Evolutionary conservation across 148 eudicot genomes (phyloP).

Genomic region (Limonium bicolor): DNA sequence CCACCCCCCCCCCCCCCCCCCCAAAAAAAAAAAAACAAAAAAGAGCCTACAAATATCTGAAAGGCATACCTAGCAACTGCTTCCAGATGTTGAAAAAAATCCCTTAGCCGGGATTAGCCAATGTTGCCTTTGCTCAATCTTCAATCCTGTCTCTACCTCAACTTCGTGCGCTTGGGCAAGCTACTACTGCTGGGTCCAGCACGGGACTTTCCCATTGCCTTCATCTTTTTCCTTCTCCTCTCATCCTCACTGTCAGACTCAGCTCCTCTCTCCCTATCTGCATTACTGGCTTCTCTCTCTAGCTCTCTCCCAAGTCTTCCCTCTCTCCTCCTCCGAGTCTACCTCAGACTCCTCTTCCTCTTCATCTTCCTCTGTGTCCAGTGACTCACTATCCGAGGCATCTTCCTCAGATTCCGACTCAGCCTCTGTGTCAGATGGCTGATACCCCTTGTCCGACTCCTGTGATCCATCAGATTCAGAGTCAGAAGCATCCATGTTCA

Average conservation of each 20-base stretch:
- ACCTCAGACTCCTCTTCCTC: conserved; percentile 65
- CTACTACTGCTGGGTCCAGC: conserved; percentile 32
- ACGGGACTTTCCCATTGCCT: conserved; percentile 54
- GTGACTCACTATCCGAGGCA: conserved; percentile 68
- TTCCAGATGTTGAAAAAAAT: too few species aligned
- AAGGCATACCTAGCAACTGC: too few species aligned
- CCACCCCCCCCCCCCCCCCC: too few species aligned
- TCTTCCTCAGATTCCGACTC: conserved; percentile 84
- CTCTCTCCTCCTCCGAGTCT: conserved; percentile 65
- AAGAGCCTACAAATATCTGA: too few species aligned
- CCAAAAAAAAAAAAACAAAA: too few species aligned
- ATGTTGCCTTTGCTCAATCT: background rate
- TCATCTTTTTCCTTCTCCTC: conserved; percentile 68
- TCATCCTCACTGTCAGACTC: conserved; percentile 93
- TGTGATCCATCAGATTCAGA: conserved; percentile 59
- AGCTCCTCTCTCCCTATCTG: conserved; percentile 68
- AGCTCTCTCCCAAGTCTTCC: conserved; percentile 92
- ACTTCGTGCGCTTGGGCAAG: conserved; percentile 44
- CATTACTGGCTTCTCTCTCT: conserved; percentile 91
- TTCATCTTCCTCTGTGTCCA: conserved; percentile 59
- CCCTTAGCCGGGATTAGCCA: too few species aligned
- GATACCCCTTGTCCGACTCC: conserved; percentile 82
- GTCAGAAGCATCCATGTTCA: conserved; percentile 78
- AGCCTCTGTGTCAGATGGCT: conserved; percentile 74
- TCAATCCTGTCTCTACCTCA: conserved; percentile 42